phyloP scores from a whole-genome alignment of 371 early-diverging fungal genomes.

The Mucor indicus region DNA sequence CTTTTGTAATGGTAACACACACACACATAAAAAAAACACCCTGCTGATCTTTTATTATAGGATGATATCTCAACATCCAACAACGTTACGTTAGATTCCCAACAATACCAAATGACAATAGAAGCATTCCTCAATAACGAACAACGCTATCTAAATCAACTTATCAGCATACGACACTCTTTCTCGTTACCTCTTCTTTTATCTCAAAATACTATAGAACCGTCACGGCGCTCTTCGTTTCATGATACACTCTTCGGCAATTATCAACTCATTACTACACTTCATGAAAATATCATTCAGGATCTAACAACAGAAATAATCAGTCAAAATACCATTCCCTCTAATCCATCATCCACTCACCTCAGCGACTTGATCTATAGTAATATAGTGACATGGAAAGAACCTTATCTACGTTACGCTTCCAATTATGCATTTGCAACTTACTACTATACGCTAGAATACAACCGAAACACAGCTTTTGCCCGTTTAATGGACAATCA shows the following conservation, averaged over 20 bases:
- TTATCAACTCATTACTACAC: conserved; percentile 6
- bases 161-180: conserved; percentile 8
- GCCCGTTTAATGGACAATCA: conserved; percentile 8
- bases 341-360: conserved; percentile 6
- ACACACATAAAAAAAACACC: no score
- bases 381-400: conserved; percentile 1
- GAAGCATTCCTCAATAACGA: conserved; percentile 11
- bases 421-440: conserved; percentile 13
- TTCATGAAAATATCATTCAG: conserved; percentile 4
- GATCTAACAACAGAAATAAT: conserved; percentile 3
- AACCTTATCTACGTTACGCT: conserved; percentile 14
- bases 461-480: conserved; percentile 7
- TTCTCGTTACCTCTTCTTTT: conserved; percentile 10
- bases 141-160: conserved; percentile 10
- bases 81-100: conserved; percentile 3
- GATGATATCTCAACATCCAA: neutral
- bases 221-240: conserved; percentile 8
- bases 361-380: conserved; percentile 2
- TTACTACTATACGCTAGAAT: conserved; percentile 7
- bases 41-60: no score
- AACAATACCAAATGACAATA: conserved; percentile 14
- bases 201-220: conserved; percentile 11
- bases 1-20: neutral
- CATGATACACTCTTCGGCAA: conserved; percentile 19
- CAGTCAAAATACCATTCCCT: neutral